A percentile compares a stretch with the other conserved stretches of the same genome.
These are phyloP conservation scores for Huntiella bhutanensis DNA, from an alignment of 2,329 filamentous ascomycete species.

Conservation along the genomic window DNA sequence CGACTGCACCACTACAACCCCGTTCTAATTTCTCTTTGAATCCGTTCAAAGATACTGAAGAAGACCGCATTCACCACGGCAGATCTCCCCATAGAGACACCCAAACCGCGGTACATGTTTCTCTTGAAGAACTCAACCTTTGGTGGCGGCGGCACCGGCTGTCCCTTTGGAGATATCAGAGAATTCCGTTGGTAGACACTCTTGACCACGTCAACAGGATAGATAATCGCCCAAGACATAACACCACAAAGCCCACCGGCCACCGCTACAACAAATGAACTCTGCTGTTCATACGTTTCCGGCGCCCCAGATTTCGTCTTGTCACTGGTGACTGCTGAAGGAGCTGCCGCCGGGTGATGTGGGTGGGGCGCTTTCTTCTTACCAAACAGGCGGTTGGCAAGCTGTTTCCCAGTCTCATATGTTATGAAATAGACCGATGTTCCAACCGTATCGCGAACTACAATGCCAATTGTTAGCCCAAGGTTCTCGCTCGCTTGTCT, in stretches of 20 bases:
- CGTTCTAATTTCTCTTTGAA: slow-evolving; percentile 45
- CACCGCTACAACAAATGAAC: slow-evolving; percentile 57
- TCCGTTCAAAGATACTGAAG: slow-evolving; percentile 72
- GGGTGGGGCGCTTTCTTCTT: slow-evolving; percentile 1
- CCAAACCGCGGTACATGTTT: slow-evolving; percentile 66
- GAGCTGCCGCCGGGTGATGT: slow-evolving; percentile 55
- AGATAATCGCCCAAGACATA: slow-evolving; percentile 62
- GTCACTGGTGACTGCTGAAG: slow-evolving; percentile 21
- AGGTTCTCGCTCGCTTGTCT: neutral
- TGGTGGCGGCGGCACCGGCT: slow-evolving; percentile 43
- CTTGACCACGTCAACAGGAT: slow-evolving; percentile 65
- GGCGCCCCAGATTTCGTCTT: too few relatives aligned
- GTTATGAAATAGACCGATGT: slow-evolving; percentile 79
- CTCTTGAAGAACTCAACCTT: slow-evolving; percentile 61
- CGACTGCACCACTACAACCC: neutral
- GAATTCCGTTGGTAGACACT: slow-evolving; percentile 72
- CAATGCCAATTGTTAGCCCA: slow-evolving; percentile 7
- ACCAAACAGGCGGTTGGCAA: slow-evolving; percentile 25
- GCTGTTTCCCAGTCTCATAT: slow-evolving; percentile 71
- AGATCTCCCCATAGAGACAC: slow-evolving; percentile 66
- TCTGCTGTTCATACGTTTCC: slow-evolving; percentile 16
- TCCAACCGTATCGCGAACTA: slow-evolving; percentile 65
- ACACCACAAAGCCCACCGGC: slow-evolving; percentile 69
- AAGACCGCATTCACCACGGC: slow-evolving; percentile 76
- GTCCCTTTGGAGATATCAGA: slow-evolving; percentile 47